Percentiles rank a stretch among this genome's conserved stretches.
These are phyloP conservation scores for Chlamydomonas sp. DNA, from an alignment of 139 green algal species.

Conservation along the genomic window DNA sequence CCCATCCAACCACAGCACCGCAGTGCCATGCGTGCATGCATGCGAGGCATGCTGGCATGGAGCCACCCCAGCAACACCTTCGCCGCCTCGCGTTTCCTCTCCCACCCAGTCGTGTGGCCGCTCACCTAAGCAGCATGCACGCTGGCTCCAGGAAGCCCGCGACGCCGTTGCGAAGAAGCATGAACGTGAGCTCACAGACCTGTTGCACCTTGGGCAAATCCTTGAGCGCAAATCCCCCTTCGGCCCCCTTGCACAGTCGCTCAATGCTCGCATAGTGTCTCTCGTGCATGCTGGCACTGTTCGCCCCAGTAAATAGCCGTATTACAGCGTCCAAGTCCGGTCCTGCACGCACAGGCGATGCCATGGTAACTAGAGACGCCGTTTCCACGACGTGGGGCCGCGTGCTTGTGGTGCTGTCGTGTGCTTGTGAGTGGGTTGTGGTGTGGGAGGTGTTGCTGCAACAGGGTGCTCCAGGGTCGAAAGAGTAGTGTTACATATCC, in stretches of 20 bases:
- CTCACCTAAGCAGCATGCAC: slow-evolving; percentile 26
- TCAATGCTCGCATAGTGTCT: slow-evolving; percentile 28
- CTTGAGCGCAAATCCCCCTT: slow-evolving; percentile 25
- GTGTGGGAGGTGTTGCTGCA: no score
- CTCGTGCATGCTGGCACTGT: slow-evolving; percentile 26
- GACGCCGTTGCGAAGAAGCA: slow-evolving; percentile 19
- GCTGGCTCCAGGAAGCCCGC: slow-evolving; percentile 23
- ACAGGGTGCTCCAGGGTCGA: no score
- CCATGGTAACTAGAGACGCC: no score
- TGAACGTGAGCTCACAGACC: slow-evolving; percentile 29
- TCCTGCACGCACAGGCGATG: no score
- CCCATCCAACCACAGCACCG: no score
- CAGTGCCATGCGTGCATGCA: neutral
- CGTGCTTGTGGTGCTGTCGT: no score
- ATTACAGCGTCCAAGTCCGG: slow-evolving; percentile 31
- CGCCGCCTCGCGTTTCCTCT: neutral
- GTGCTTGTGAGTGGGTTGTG: no score
- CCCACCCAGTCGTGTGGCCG: neutral
- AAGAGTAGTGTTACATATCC: no score
- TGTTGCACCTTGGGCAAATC: slow-evolving; percentile 37
- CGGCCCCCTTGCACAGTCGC: slow-evolving; percentile 12
- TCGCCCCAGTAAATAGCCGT: slow-evolving; percentile 26
- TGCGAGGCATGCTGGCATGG: neutral
- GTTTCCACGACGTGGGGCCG: no score
- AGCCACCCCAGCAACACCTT: neutral